Base-by-base conservation (phyloP, 2,329 filamentous ascomycete species). In the Aspergillus brunneoviolaceus region DNA sequence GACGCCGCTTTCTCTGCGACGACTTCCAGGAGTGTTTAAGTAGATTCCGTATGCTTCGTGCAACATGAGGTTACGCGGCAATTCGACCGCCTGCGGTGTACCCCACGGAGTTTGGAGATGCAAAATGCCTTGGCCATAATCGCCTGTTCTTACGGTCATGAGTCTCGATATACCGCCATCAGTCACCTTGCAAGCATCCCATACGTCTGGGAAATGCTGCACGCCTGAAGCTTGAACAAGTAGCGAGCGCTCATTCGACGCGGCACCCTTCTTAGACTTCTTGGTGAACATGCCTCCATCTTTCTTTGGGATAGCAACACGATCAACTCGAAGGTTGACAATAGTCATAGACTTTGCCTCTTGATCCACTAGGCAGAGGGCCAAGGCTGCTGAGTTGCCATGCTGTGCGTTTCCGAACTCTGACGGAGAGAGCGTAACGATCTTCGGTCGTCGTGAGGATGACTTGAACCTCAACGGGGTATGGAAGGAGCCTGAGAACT, bases 81-180 rank as follows among this genome's bases (percentile, higher is more conserved):
- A 75, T 0, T 82, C 79, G n/a, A 92, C 77, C 49, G 86, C 86
- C n/a, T 87, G 85, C 12, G 89, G 80, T 55, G 84, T 83, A 59
- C 88, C 87, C 90, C 90, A 93, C 0, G 89, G 89, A 5, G 89
- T 89, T 73, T 92, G 89, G 10, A 91, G 78, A 65, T 87, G 90
- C 16, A 94, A 75, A 68, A 89, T 86, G 51, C 85, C 84, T 31
- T 83, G 82, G 1, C 88, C 88, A 64, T 86, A 80, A 54, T 83
- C 82, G 25, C 86, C 85, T 66, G 88, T 85, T 3, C 87, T 89
- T 14, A 94, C 77, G 27, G 90, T 86, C 2, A 92, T 77, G 55
- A 93, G 88, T 64, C 87, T 86, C 33, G 87, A 86, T 57, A 89
- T 80, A 27, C 82, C 80, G 1, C 87, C 87, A 71, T 93, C 89